Base-by-base conservation (phyloP, 2,329 filamentous ascomycete species). In the Cordyceps tenuipes region DNA sequence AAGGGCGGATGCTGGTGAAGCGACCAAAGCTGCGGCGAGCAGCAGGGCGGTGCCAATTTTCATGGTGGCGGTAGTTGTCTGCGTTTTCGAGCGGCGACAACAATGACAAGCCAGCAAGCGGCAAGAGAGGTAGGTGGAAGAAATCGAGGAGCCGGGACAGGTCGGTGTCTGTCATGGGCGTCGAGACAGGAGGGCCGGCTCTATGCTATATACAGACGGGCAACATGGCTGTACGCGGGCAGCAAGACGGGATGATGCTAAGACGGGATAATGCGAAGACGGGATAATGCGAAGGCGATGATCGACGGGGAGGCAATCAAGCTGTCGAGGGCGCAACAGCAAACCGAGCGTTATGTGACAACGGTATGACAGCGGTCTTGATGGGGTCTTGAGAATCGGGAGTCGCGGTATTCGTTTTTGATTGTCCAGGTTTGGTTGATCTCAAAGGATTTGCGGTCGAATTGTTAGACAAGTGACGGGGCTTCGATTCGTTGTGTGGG, bases 11-110 rank as follows among this genome's bases (percentile, higher is more conserved):
- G 53, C 50, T 10, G 59, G 60, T 17, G 56, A 61, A 56, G 50
- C 56, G 3, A 64, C n/a, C 39, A 66, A 21, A 23, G 60, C 58
- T 52, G 63, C 60, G 51, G 59, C 58, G 12, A 66, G 59, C 59
- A 66, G 62, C 56, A 60, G 36, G 46, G 49, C 47, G 41, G 61
- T 48, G 19, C 47, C 50, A 44, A 62, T 19, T 59, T 62, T 67
- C 67, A 68, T 68, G 15, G 47, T 63, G 39, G 19, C 54, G 43
- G 52, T 39, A 19, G 49, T 15, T 43, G 58, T 44, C 23, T 8
- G 51, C 51, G 58, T 49, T 41, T 43, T 46, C 51, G 36, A 54
- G 46, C 58, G 50, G 21, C 34, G 36, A 39, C 34, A 36, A 36
- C 44, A 60, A 49, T 39, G 51, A 23, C 34, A n/a, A 23, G 48